Evolutionary conservation across 768 basidiomycete species (phyloP).

Genomic region (Podaxis pistillaris): DNA sequence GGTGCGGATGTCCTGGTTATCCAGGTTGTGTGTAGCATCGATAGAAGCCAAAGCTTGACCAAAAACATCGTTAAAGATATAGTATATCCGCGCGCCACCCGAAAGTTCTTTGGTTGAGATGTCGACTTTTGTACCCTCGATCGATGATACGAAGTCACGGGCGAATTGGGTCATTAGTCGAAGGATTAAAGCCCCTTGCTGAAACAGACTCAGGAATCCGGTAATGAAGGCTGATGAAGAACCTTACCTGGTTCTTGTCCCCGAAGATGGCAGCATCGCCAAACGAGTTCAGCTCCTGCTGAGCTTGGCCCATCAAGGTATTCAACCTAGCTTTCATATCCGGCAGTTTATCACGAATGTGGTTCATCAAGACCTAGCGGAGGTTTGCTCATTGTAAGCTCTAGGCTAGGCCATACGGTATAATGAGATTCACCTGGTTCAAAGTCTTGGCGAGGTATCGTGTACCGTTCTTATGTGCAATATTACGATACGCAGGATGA

Average conservation of each 20-base stretch:
- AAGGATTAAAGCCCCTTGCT: slow-evolving; percentile 88
- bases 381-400: neutral
- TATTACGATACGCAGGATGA: slow-evolving; percentile 91
- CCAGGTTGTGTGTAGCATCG: slow-evolving; percentile 88
- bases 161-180: slow-evolving; percentile 99
- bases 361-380: slow-evolving; percentile 83
- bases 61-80: slow-evolving; percentile 99
- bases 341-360: slow-evolving; percentile 97
- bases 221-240: slow-evolving; percentile 10
- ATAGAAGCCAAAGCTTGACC: slow-evolving; percentile 88
- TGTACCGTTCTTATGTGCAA: slow-evolving; percentile 97
- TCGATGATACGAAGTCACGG: slow-evolving; percentile 93
- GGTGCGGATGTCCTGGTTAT: slow-evolving; percentile 93
- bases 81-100: slow-evolving; percentile 97
- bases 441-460: slow-evolving; percentile 90
- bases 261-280: slow-evolving; percentile 92
- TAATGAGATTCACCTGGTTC: slow-evolving; percentile 67
- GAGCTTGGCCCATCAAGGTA: slow-evolving; percentile 98
- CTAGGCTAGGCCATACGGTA: neutral
- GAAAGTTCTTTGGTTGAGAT: slow-evolving; percentile 98
- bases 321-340: slow-evolving; percentile 99
- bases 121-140: slow-evolving; percentile 94
- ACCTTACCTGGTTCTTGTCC: slow-evolving; percentile 83
- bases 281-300: slow-evolving; percentile 96
- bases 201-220: slow-evolving; percentile 19